A percentile compares a stretch with the other conserved stretches of the same genome.
phyloP scores from a whole-genome alignment of 805 yeast species.

The Pichia gijzeniarum region DNA sequence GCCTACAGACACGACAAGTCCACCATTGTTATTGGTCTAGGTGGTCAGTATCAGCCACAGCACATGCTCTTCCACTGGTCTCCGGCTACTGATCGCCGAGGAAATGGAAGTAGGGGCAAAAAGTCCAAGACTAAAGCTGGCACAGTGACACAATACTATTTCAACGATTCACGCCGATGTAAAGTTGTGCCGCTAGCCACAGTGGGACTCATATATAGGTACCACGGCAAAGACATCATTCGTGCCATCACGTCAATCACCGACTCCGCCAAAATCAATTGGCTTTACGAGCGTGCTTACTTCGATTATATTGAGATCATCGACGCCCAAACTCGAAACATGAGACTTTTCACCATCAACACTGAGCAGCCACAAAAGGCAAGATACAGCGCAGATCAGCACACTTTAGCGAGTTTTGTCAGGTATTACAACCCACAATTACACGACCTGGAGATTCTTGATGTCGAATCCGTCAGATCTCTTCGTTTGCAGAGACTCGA shows the following conservation, averaged over 20 bases:
- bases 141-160: not conserved
- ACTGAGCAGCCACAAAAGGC: slow-evolving; percentile 41
- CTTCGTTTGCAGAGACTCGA: slow-evolving; percentile 52
- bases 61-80: slow-evolving; percentile 3
- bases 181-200: slow-evolving; percentile 45
- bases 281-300: slow-evolving; percentile 68
- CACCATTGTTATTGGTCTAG: not conserved
- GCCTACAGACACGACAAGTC: not conserved
- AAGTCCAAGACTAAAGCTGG: not conserved
- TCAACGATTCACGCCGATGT: slow-evolving; percentile 5
- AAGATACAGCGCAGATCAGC: slow-evolving; percentile 59
- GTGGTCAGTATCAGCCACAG: slow-evolving; percentile 1
- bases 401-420: slow-evolving; percentile 70
- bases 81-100: not conserved
- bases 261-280: slow-evolving; percentile 33
- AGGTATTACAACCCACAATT: slow-evolving; percentile 75
- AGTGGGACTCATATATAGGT: slow-evolving; percentile 88
- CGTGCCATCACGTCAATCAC: slow-evolving; percentile 35
- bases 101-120: not conserved
- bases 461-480: slow-evolving; percentile 34
- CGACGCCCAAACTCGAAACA: slow-evolving; percentile 75
- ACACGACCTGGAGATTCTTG: slow-evolving; percentile 41
- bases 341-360: slow-evolving; percentile 52
- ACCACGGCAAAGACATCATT: slow-evolving; percentile 65
- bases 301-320: slow-evolving; percentile 79